Evolutionary conservation across 169 alveolate genomes (phyloP).

Genomic region (Perkinsus olseni): DNA sequence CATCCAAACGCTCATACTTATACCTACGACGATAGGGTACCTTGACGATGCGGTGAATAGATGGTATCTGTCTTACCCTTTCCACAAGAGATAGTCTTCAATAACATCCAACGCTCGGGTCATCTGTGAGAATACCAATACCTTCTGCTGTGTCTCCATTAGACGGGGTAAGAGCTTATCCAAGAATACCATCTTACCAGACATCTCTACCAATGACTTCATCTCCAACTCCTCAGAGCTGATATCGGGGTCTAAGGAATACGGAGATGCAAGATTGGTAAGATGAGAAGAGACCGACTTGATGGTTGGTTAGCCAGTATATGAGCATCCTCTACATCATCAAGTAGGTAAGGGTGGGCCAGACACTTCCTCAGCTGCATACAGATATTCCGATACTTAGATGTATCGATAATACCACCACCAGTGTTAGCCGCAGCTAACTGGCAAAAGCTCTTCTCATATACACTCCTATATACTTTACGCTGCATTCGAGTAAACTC

Average conservation of each 20-base stretch:
- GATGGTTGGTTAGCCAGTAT: constrained; percentile 17
- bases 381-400: constrained; percentile 55
- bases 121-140: constrained; percentile 89
- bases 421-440: neutral
- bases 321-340: constrained; percentile 79
- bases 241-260: neutral
- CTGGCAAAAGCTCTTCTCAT: constrained; percentile 42
- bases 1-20: constrained; percentile 91
- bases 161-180: constrained; percentile 77
- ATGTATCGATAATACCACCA: neutral
- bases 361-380: constrained; percentile 92
- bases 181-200: constrained; percentile 80
- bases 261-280: too few relatives aligned
- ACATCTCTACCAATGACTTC: constrained; percentile 20
- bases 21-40: constrained; percentile 66
- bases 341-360: constrained; percentile 90
- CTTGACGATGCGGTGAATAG: neutral
- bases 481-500: constrained; percentile 86
- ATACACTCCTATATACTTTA: constrained; percentile 75
- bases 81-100: constrained; percentile 72
- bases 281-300: too few relatives aligned
- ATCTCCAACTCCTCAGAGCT: neutral
- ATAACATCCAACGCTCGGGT: constrained; percentile 88
- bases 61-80: neutral
- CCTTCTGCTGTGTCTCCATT: constrained; percentile 79